Percentiles rank a stretch among this genome's conserved stretches.
Conservation (phyloP, 192 early-diverging fungal genomes). For the Tieghemiomyces parasiticus region DNA sequence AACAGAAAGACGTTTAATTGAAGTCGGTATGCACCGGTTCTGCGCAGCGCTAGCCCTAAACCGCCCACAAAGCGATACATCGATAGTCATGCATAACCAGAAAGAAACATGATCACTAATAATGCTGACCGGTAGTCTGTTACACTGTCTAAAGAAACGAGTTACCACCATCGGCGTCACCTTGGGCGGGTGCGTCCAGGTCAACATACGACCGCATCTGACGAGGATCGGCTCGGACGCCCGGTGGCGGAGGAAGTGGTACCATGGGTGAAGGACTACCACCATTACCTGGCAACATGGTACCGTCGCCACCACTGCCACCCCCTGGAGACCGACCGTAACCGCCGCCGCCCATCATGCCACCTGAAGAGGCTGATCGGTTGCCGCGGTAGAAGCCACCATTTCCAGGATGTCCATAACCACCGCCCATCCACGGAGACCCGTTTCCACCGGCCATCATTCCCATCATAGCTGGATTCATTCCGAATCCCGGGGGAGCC, state of each 20-base stretch:
- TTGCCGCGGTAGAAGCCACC: conserved; percentile 13
- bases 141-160: not conserved
- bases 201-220: conserved; percentile 77
- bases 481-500: conserved; percentile 14
- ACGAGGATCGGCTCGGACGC: conserved; percentile 19
- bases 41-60: no score
- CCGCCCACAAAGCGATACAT: no score
- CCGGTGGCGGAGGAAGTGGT: conserved; percentile 13
- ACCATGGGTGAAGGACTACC: conserved; percentile 12
- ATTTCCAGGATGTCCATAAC: conserved; percentile 11
- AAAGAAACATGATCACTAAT: not conserved
- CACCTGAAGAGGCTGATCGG: conserved; percentile 6
- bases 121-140: no score
- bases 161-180: conserved; percentile 29
- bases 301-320: conserved; percentile 17
- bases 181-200: conserved; percentile 72
- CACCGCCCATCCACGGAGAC: conserved; percentile 15
- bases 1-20: no score
- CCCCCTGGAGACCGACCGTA: conserved; percentile 13
- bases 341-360: conserved; percentile 7
- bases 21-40: no score
- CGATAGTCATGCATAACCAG: not conserved
- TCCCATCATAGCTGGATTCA: conserved; percentile 16
- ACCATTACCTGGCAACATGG: not conserved
- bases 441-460: no score